phyloP scores from a whole-genome alignment of 139 green algal species.

The Raphidocelis subcapitata region DNA sequence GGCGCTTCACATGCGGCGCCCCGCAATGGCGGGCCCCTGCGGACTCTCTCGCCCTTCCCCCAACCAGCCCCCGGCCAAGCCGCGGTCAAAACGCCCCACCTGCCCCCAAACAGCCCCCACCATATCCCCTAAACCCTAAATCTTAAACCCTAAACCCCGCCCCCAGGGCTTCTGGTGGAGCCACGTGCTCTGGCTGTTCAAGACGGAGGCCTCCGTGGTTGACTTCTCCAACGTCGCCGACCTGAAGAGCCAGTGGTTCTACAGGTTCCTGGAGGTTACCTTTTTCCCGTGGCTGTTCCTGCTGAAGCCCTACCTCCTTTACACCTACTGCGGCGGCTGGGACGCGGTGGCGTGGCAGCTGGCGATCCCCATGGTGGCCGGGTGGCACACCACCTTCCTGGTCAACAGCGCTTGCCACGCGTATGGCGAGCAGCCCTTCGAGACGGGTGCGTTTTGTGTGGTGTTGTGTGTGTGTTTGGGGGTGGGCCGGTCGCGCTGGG shows the following conservation, averaged over 20 bases:
- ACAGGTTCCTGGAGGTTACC: conserved; percentile 29
- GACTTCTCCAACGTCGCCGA: conserved; percentile 61
- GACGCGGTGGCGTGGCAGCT: conserved; percentile 76
- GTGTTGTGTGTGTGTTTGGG: too few relatives aligned
- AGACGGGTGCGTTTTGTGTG: conserved; percentile 54
- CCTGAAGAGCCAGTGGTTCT: conserved; percentile 75
- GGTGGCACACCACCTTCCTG: conserved; percentile 92
- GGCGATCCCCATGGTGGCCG: conserved; percentile 67
- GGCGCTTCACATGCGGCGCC: too few relatives aligned
- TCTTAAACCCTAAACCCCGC: too few relatives aligned
- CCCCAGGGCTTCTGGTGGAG: conserved; percentile 89
- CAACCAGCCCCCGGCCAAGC: too few relatives aligned
- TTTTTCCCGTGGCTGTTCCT: background rate
- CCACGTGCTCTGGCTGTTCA: conserved; percentile 89
- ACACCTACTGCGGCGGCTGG: conserved; percentile 56
- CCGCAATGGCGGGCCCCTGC: too few relatives aligned
- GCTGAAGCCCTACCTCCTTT: conserved; percentile 9
- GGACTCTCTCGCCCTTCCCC: too few relatives aligned
- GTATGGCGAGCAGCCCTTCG: conserved; percentile 75
- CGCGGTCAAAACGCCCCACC: too few relatives aligned
- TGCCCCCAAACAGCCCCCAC: too few relatives aligned
- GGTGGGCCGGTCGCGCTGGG: too few relatives aligned
- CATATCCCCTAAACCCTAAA: too few relatives aligned
- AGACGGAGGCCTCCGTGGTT: conserved; percentile 55
- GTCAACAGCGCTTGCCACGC: conserved; percentile 86